Evolutionary conservation across 2,329 filamentous ascomycete genomes (phyloP).

Genomic region (Zymoseptoria ardabiliae): DNA sequence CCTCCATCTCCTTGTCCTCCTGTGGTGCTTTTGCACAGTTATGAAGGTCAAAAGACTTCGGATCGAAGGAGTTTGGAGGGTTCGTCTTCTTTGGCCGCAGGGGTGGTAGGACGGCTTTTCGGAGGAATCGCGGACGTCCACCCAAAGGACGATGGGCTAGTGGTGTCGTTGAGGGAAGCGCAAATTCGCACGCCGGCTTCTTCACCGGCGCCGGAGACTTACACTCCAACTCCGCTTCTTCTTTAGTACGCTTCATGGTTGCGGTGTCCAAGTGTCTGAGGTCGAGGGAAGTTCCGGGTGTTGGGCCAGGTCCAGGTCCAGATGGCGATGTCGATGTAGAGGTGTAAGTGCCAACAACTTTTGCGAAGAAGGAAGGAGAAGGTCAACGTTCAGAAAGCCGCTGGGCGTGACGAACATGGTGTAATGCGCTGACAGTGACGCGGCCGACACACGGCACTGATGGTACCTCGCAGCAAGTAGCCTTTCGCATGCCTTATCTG

Average conservation of each 20-base stretch:
- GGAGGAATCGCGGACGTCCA: neutral
- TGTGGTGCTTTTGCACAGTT: too few species aligned
- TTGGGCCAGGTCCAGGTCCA: too few species aligned
- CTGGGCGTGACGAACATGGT: neutral
- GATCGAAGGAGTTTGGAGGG: too few species aligned
- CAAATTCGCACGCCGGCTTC: neutral
- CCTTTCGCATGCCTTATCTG: neutral
- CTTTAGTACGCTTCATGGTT: neutral
- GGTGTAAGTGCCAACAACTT: neutral
- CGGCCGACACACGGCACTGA: neutral
- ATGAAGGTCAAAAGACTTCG: too few species aligned
- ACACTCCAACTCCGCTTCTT: neutral
- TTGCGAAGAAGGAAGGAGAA: neutral
- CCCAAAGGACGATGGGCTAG: neutral
- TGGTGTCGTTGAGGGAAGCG: neutral
- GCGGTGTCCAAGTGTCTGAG: too few species aligned
- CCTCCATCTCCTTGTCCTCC: too few species aligned
- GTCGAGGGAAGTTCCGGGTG: too few species aligned
- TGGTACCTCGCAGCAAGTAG: neutral
- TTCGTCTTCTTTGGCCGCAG: too few species aligned
- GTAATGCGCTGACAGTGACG: neutral
- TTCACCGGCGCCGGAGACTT: neutral
- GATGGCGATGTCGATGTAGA: neutral
- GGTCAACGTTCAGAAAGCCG: neutral
- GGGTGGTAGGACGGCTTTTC: neutral